phyloP scores from a whole-genome alignment of 129 eudicot genomes.

The Apium graveolens region DNA sequence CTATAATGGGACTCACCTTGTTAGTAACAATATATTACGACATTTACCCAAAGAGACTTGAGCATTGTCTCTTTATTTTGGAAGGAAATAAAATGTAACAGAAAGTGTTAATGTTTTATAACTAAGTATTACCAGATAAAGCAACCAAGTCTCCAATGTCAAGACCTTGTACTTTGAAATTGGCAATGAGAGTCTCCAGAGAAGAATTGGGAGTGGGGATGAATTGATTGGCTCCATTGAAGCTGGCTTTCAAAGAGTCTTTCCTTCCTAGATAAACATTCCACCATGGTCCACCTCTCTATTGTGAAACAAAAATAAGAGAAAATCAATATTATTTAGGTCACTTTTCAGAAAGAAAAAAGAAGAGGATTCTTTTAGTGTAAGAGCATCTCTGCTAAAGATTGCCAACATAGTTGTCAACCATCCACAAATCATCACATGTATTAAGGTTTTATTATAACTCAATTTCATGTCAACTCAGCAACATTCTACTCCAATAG shows the following conservation, averaged over 20 bases:
- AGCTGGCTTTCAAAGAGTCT: constrained; percentile 59
- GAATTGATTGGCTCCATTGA: constrained; percentile 46
- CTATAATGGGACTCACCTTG: constrained; percentile 14
- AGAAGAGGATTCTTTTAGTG: not conserved
- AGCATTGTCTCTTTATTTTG: not conserved
- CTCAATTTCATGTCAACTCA: too few species aligned
- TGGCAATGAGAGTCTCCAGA: constrained; percentile 38
- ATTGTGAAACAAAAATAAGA: not conserved
- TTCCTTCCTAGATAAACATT: constrained; percentile 49
- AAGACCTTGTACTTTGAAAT: constrained; percentile 48
- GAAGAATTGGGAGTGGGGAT: constrained; percentile 57
- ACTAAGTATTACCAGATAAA: constrained; percentile 33
- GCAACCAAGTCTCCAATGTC: constrained; percentile 52
- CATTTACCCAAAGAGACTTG: not conserved
- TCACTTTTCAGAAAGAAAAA: not conserved
- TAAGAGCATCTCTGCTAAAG: too few species aligned
- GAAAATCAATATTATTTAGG: not conserved
- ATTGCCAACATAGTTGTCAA: too few species aligned
- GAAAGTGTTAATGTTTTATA: too few species aligned
- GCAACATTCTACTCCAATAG: too few species aligned
- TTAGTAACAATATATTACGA: not conserved
- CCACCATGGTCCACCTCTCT: constrained; percentile 71
- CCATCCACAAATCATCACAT: too few species aligned
- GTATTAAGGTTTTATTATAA: too few species aligned
- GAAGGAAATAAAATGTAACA: not conserved